These are phyloP conservation scores for Zoysia pacifica DNA, from an alignment of 176 grass and related monocot species.

Conservation along the genomic window DNA sequence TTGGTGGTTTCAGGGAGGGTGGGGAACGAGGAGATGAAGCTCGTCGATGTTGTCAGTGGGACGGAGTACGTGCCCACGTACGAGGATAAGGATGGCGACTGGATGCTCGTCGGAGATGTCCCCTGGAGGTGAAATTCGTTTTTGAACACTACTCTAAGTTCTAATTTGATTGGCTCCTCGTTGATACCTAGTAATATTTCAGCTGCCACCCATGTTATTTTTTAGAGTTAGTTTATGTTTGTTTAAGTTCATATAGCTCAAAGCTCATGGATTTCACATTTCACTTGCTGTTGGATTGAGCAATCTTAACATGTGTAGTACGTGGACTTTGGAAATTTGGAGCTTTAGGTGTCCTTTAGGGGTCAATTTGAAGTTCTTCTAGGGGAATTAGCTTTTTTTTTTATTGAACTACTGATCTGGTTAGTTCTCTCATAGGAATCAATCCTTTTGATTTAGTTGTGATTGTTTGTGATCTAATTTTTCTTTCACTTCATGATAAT, in stretches of 20 bases:
- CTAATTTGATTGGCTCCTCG: background rate
- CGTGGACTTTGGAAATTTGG: background rate
- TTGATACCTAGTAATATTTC: background rate
- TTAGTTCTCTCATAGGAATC: background rate
- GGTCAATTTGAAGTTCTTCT: constrained; percentile 1
- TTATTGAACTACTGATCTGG: background rate
- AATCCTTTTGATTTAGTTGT: background rate
- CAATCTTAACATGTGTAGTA: background rate
- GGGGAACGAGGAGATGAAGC: constrained; percentile 68
- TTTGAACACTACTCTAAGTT: background rate
- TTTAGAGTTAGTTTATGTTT: background rate
- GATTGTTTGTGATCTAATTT: background rate
- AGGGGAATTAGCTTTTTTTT: background rate
- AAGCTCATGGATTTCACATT: background rate
- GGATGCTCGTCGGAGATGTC: constrained; percentile 94
- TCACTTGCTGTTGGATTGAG: background rate
- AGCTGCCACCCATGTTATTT: background rate
- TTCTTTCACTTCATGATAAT: background rate
- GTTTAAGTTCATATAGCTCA: background rate
- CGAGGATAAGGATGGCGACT: constrained; percentile 95
- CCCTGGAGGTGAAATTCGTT: constrained; percentile 69
- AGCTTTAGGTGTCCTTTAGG: background rate
- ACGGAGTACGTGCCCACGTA: constrained; percentile 84
- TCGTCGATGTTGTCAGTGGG: constrained; percentile 71
- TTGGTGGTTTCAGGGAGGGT: constrained; percentile 53